phyloP scores from a whole-genome alignment of 306 rosid species.

The Lagenaria siceraria region DNA sequence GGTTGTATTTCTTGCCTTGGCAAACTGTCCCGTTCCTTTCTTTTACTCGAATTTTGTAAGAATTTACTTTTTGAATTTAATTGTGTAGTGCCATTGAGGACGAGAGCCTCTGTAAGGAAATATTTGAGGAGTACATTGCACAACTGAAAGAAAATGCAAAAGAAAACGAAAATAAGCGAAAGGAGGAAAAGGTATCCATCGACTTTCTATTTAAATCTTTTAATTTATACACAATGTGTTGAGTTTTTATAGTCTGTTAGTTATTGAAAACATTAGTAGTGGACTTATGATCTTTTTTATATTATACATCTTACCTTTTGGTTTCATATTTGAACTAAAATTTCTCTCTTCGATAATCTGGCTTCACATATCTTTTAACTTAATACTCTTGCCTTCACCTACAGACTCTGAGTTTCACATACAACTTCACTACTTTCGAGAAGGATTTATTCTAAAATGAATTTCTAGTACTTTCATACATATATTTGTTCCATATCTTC shows the following conservation, averaged over 20 bases:
- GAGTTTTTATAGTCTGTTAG: not conserved
- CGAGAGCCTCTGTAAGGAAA: conserved; percentile 48
- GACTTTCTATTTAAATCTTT: not conserved
- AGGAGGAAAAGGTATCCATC: conserved; percentile 73
- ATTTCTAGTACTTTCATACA: not conserved
- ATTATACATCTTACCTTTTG: not conserved
- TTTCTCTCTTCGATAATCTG: not conserved
- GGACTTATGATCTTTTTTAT: not conserved
- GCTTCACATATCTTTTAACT: not conserved
- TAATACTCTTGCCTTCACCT: not conserved
- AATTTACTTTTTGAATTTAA: conserved; percentile 14
- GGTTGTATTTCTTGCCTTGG: not conserved
- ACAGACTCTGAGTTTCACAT: not conserved
- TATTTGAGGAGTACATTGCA: conserved; percentile 56
- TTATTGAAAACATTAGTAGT: not conserved
- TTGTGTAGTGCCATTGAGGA: conserved; percentile 63
- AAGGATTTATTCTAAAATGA: not conserved
- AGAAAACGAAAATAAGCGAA: conserved; percentile 66
- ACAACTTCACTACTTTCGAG: not conserved
- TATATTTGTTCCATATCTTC: not conserved
- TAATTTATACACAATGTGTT: not conserved
- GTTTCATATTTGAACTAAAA: not conserved
- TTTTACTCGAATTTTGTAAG: not conserved
- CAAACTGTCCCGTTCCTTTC: not conserved
- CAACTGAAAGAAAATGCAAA: conserved; percentile 73